These are phyloP conservation scores for Bolboschoenoplectus hybrid DNA, from an alignment of 202 grass and related monocot genomes.

Conservation along the genomic window DNA sequence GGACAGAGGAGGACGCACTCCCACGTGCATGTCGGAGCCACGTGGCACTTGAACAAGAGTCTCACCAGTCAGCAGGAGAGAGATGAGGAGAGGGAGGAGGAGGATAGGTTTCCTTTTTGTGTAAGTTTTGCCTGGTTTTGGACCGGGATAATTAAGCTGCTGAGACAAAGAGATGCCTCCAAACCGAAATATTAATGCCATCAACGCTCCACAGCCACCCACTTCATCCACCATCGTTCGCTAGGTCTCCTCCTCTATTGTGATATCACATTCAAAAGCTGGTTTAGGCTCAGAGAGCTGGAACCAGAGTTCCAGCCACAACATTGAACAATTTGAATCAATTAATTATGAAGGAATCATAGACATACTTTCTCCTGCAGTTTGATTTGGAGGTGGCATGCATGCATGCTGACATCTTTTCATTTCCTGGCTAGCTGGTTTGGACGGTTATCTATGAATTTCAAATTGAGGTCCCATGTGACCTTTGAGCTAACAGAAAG, in stretches of 20 bases:
- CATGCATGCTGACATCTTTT: constrained; percentile 18
- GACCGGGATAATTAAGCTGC: background rate
- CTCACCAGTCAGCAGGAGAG: background rate
- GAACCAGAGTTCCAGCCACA: background rate
- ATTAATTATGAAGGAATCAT: constrained; percentile 2
- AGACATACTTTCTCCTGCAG: background rate
- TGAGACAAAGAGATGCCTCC: constrained; percentile 35
- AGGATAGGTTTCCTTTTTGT: no score
- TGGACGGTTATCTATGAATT: background rate
- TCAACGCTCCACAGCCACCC: background rate
- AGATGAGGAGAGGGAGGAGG: background rate
- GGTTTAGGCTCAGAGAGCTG: constrained; percentile 4
- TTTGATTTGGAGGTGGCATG: background rate
- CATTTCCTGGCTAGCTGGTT: background rate
- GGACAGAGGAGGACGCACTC: background rate
- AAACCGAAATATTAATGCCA: constrained; percentile 2
- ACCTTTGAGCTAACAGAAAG: background rate
- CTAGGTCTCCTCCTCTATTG: constrained; percentile 1
- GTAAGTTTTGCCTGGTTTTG: background rate
- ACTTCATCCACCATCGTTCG: constrained; percentile 25
- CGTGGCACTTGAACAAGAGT: constrained; percentile 17
- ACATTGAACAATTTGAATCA: background rate
- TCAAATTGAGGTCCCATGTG: background rate
- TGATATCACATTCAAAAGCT: constrained; percentile 36
- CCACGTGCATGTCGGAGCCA: constrained; percentile 30